Evolutionary conservation across 2,329 filamentous ascomycete species (phyloP).

Genomic region (Daldinia sp.): DNA sequence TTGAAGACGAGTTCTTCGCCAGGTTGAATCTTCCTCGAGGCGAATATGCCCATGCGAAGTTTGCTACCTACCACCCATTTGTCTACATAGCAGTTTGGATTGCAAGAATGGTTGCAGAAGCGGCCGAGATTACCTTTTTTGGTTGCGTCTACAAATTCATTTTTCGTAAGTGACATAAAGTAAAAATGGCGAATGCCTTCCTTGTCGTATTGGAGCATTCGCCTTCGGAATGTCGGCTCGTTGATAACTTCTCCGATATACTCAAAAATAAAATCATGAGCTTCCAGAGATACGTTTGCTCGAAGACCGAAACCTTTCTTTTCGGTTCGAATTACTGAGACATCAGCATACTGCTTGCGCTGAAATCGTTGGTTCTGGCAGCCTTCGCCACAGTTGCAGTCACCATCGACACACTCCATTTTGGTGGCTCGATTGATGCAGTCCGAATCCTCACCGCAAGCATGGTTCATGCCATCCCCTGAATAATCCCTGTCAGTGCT

Average conservation of each 20-base stretch:
- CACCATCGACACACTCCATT: constrained; percentile 88
- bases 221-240: constrained; percentile 86
- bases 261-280: constrained; percentile 95
- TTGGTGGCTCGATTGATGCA: constrained; percentile 99
- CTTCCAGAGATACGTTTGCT: constrained; percentile 78
- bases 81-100: constrained; percentile 98
- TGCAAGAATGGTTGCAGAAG: constrained; percentile 99
- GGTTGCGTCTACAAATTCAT: constrained; percentile 97
- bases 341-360: constrained; percentile 86
- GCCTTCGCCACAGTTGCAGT: constrained; percentile 86
- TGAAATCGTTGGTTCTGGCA: constrained; percentile 98
- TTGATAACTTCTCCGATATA: constrained; percentile 99
- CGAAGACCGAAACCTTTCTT: constrained; percentile 97
- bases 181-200: constrained; percentile 99
- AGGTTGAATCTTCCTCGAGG: constrained; percentile 82
- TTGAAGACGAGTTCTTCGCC: constrained; percentile 98
- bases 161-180: constrained; percentile 98
- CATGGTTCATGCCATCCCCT: constrained; percentile 78
- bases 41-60: constrained; percentile 98
- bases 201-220: constrained; percentile 93
- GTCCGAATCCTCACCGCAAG: constrained; percentile 95
- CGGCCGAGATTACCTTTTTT: constrained; percentile 95
- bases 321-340: constrained; percentile 96
- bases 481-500: constrained; percentile 42
- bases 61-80: constrained; percentile 99